Evolutionary conservation across 768 basidiomycete species (phyloP).

Genomic region (Phaeotremella skinneri): DNA sequence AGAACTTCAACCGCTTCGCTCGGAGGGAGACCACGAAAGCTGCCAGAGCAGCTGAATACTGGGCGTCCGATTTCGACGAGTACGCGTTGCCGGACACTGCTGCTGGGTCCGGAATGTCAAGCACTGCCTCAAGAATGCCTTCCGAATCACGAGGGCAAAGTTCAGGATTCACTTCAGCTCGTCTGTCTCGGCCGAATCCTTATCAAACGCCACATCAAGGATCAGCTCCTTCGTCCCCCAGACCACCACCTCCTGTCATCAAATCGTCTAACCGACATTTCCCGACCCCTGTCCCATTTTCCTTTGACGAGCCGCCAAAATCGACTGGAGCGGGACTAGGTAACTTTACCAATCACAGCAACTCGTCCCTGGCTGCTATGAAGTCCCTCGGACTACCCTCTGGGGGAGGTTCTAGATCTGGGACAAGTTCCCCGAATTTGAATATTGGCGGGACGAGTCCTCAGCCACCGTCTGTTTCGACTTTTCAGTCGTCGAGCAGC

Average conservation of each 20-base stretch:
- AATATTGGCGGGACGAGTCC: constrained; percentile 1
- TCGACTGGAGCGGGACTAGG: constrained; percentile 24
- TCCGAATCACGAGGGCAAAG: constrained; percentile 9
- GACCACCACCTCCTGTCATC: constrained; percentile 21
- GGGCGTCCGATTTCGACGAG: constrained; percentile 49
- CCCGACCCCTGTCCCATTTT: constrained; percentile 37
- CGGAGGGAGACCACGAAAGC: constrained; percentile 43
- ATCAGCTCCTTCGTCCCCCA: constrained; percentile 12
- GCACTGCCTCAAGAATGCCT: constrained; percentile 6
- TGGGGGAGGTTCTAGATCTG: constrained; percentile 13
- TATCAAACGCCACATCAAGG: constrained; percentile 9
- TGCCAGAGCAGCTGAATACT: constrained; percentile 46
- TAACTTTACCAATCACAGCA: constrained; percentile 30
- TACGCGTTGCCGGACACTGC: constrained; percentile 41
- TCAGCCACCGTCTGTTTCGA: background rate
- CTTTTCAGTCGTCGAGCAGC: background rate
- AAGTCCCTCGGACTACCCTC: constrained; percentile 43
- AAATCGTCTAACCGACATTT: constrained; percentile 29
- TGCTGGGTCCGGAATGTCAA: background rate
- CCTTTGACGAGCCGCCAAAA: constrained; percentile 13
- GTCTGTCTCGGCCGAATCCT: constrained; percentile 14
- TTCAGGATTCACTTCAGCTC: constrained; percentile 34
- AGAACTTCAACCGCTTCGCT: constrained; percentile 38
- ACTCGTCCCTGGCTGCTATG: constrained; percentile 37
- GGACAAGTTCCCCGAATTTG: constrained; percentile 7